Evolutionary conservation across 2,329 filamentous ascomycete genomes (phyloP).

Genomic region (Alternaria angustiovoidea): DNA sequence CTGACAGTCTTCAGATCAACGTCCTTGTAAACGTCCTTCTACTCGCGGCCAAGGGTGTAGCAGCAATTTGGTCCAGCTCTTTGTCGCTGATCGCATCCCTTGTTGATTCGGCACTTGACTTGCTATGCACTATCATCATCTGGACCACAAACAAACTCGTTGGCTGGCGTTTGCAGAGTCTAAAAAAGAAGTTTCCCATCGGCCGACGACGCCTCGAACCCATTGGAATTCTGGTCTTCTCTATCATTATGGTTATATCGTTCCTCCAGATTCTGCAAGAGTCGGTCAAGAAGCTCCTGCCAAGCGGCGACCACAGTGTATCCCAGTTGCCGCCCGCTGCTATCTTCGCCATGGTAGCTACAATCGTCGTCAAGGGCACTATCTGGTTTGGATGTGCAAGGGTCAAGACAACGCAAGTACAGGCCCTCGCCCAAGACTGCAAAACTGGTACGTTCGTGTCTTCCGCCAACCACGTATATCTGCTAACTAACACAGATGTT

Average conservation of each 20-base stretch:
- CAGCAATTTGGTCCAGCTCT: conserved; percentile 64
- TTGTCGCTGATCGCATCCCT: conserved; percentile 69
- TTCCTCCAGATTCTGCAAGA: conserved; percentile 69
- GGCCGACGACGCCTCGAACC: conserved; percentile 62
- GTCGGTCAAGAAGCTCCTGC: conserved; percentile 65
- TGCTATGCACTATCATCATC: conserved; percentile 68
- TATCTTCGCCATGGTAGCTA: conserved; percentile 65
- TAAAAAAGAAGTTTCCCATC: conserved; percentile 66
- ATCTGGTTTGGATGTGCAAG: conserved; percentile 67
- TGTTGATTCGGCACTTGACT: conserved; percentile 68
- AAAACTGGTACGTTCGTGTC: conserved; percentile 47
- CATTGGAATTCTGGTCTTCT: conserved; percentile 69
- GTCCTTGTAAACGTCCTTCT: conserved; percentile 67
- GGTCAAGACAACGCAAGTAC: conserved; percentile 70
- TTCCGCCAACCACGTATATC: too few relatives aligned
- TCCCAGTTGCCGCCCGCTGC: conserved; percentile 62
- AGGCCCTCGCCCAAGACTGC: conserved; percentile 69
- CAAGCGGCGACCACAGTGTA: conserved; percentile 57
- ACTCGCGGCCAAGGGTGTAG: conserved; percentile 63
- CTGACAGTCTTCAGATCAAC: conserved; percentile 57
- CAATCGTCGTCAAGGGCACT: conserved; percentile 66
- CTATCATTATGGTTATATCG: conserved; percentile 68
- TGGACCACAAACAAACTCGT: conserved; percentile 68
- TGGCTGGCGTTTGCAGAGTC: conserved; percentile 61
- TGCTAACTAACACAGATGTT: conserved; percentile 60